Evolutionary conservation across 2,329 filamentous ascomycete species (phyloP).

Genomic region (Dendryphion nanum): DNA sequence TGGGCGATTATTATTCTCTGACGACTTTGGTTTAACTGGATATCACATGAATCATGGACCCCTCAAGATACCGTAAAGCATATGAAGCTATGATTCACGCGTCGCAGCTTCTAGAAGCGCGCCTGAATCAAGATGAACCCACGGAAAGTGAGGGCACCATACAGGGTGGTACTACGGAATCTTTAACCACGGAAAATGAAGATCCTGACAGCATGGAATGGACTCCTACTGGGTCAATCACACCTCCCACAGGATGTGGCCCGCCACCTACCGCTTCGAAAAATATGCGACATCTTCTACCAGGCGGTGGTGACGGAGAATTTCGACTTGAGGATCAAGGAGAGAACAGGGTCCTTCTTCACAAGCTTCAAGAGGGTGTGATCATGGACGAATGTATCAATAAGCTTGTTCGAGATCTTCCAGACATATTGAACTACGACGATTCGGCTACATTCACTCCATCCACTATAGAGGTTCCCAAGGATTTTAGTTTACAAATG

Average conservation of each 20-base stretch:
- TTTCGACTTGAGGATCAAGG: constrained; percentile 18
- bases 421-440: constrained; percentile 35
- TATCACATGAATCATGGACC: too few relatives aligned
- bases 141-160: constrained; percentile 8
- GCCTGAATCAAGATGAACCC: constrained; percentile 20
- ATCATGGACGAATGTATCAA: constrained; percentile 39
- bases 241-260: constrained; percentile 28
- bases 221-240: constrained; percentile 31
- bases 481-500: constrained; percentile 36
- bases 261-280: constrained; percentile 27
- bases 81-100: constrained; percentile 39
- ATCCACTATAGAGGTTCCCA: constrained; percentile 39
- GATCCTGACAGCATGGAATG: constrained; percentile 40
- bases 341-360: constrained; percentile 29
- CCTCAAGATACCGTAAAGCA: constrained; percentile 36
- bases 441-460: constrained; percentile 34
- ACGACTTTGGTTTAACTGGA: too few relatives aligned
- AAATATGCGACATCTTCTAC: constrained; percentile 30
- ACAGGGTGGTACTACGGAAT: constrained; percentile 3
- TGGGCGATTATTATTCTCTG: too few relatives aligned
- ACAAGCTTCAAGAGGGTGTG: constrained; percentile 35
- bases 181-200: constrained; percentile 16
- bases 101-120: constrained; percentile 32
- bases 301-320: constrained; percentile 24
- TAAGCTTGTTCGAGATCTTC: constrained; percentile 34